These are phyloP conservation scores for Tricholoma terreum DNA, from an alignment of 768 basidiomycete genomes.

Conservation along the genomic window DNA sequence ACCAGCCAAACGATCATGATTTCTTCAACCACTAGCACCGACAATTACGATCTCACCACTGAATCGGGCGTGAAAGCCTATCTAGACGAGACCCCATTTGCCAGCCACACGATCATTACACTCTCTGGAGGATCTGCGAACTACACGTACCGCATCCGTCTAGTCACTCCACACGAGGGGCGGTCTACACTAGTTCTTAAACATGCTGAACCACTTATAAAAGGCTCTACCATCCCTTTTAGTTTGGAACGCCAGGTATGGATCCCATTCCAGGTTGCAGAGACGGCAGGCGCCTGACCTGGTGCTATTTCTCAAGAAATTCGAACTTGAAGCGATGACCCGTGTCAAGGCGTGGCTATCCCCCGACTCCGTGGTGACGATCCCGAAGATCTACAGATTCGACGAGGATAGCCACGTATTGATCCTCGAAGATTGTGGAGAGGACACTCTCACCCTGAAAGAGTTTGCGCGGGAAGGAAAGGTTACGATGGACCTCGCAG, in stretches of 20 bases:
- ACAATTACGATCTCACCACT: constrained; percentile 28
- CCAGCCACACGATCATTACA: constrained; percentile 32
- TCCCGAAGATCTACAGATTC: constrained; percentile 48
- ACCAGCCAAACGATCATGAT: too few species aligned
- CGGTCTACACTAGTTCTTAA: constrained; percentile 53
- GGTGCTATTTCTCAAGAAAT: constrained; percentile 23
- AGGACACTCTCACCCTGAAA: constrained; percentile 38
- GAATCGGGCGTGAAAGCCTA: constrained; percentile 38
- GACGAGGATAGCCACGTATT: constrained; percentile 49
- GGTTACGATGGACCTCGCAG: constrained; percentile 17
- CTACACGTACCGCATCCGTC: constrained; percentile 54
- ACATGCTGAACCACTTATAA: constrained; percentile 37
- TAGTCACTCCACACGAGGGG: constrained; percentile 39
- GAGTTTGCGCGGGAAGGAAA: constrained; percentile 32
- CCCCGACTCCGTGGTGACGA: constrained; percentile 37
- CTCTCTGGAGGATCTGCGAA: constrained; percentile 55
- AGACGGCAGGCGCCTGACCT: not conserved
- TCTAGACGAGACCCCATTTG: constrained; percentile 46
- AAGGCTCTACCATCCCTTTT: not conserved
- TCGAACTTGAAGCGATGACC: constrained; percentile 47
- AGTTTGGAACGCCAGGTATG: not conserved
- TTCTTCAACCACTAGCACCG: not conserved
- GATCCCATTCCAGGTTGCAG: not conserved
- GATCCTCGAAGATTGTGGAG: constrained; percentile 63
- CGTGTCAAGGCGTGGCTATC: constrained; percentile 38